A percentile compares a stretch with the other conserved stretches of the same genome.
These are phyloP conservation scores for Amanita jacksonii DNA, from an alignment of 768 basidiomycete species.

Conservation along the genomic window DNA sequence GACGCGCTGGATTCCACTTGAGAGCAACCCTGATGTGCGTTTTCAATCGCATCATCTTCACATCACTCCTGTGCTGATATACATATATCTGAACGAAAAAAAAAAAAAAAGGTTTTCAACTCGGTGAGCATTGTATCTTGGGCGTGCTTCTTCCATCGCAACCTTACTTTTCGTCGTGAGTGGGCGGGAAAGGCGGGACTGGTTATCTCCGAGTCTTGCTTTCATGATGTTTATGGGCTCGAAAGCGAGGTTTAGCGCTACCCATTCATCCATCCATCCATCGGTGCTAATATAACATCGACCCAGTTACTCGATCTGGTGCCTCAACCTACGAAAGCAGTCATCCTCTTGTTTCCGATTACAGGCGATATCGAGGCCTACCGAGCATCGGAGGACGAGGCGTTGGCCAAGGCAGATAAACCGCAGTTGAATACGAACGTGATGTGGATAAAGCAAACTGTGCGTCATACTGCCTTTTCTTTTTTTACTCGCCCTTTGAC, in stretches of 20 bases:
- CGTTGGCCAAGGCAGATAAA: conserved; percentile 36
- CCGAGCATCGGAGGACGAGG: conserved; percentile 50
- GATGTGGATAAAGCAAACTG: conserved; percentile 89
- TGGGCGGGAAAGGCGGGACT: conserved; percentile 70
- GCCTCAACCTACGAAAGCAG: conserved; percentile 67
- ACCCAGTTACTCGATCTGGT: conserved; percentile 61
- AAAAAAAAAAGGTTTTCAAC: conserved; percentile 35
- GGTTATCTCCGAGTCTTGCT: conserved; percentile 35
- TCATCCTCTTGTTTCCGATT: conserved; percentile 80
- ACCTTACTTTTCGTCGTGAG: conserved; percentile 20
- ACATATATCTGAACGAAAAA: neutral
- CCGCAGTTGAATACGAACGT: conserved; percentile 49
- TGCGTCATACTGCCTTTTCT: conserved; percentile 20
- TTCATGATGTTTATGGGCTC: conserved; percentile 66
- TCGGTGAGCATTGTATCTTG: conserved; percentile 21
- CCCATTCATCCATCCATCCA: too few relatives aligned
- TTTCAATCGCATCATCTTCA: conserved; percentile 3
- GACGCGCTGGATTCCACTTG: conserved; percentile 66
- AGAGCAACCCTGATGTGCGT: conserved; percentile 52
- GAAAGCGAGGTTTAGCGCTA: conserved; percentile 45
- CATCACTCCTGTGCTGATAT: too few relatives aligned
- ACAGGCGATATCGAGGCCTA: conserved; percentile 35
- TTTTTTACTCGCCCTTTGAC: neutral
- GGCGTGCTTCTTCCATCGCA: neutral
- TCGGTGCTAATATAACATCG: neutral